Conservation (phyloP, 177 flowering plant species). For the Telopea speciosissima region DNA sequence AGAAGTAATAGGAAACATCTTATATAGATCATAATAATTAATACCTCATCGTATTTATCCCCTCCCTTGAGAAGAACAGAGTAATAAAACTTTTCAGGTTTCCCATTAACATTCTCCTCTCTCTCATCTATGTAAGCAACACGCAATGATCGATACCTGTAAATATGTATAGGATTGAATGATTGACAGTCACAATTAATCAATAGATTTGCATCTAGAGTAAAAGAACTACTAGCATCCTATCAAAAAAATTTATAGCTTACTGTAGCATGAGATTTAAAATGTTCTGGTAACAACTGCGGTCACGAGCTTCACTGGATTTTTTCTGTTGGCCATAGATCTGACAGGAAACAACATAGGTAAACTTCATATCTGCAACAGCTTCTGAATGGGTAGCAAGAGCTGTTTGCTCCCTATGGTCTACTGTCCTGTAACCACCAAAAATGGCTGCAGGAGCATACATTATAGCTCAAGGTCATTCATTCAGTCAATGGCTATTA, state of each 20-base stretch:
- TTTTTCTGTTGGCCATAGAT: conserved; percentile 80
- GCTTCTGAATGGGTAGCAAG: conserved; percentile 44
- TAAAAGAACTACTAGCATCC: conserved; percentile 5
- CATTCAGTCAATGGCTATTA: no score
- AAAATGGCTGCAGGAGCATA: conserved; percentile 39
- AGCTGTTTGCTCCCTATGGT: conserved; percentile 11
- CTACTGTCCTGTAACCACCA: conserved; percentile 38
- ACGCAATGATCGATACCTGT: conserved; percentile 84
- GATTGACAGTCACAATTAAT: conserved; percentile 31
- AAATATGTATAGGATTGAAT: conserved; percentile 35
- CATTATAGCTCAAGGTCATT: conserved; percentile 1
- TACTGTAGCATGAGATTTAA: conserved; percentile 86
- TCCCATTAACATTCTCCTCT: conserved; percentile 62
- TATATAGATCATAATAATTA: background rate
- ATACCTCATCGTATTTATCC: conserved; percentile 91
- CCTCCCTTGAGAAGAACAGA: conserved; percentile 96
- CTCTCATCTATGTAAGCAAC: conserved; percentile 90
- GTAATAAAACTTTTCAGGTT: conserved; percentile 54
- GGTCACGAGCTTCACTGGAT: conserved; percentile 52
- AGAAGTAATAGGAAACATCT: no score
- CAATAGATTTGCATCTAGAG: conserved; percentile 21
- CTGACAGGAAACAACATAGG: conserved; percentile 98
- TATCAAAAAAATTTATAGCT: conserved; percentile 14
- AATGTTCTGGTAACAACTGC: conserved; percentile 67
- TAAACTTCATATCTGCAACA: conserved; percentile 87